Percentiles rank a stretch among this genome's conserved stretches.
These are phyloP conservation scores for Solanum verrucosum DNA, from an alignment of 257 asterid genomes.

Conservation along the genomic window DNA sequence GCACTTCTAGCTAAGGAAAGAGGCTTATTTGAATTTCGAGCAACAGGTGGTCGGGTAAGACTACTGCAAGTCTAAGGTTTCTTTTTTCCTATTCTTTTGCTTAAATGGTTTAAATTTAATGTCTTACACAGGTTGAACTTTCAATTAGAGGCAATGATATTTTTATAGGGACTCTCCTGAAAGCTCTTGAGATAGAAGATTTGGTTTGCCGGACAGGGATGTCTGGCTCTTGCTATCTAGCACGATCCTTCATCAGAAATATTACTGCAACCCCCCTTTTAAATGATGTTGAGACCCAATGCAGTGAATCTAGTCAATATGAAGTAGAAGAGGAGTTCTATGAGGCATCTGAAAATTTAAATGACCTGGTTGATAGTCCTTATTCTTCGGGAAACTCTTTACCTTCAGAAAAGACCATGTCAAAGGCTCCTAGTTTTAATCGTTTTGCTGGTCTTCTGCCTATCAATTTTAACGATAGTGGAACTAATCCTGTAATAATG, in stretches of 20 bases:
- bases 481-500: constrained; percentile 34
- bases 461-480: constrained; percentile 28
- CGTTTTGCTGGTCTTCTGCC: constrained; percentile 79
- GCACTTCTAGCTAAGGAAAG: constrained; percentile 85
- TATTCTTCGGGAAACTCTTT: constrained; percentile 18
- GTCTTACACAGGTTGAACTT: constrained; percentile 66
- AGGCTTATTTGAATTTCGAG: constrained; percentile 83
- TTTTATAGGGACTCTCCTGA: constrained; percentile 82
- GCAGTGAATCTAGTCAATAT: constrained; percentile 29
- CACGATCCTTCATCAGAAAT: constrained; percentile 77
- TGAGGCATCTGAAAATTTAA: constrained; percentile 79
- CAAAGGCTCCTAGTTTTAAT: constrained; percentile 56
- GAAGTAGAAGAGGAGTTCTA: constrained; percentile 91
- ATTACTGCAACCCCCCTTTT: constrained; percentile 44
- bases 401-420: constrained; percentile 19
- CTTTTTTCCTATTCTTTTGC: not conserved
- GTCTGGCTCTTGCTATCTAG: constrained; percentile 49
- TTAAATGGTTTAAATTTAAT: constrained; percentile 6
- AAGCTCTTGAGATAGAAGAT: constrained; percentile 88
- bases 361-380: constrained; percentile 59
- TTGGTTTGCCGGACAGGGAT: constrained; percentile 41
- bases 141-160: constrained; percentile 65
- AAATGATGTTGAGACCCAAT: constrained; percentile 22
- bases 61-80: not conserved
- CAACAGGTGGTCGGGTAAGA: constrained; percentile 92